A percentile compares a stretch with the other conserved stretches of the same genome.
phyloP scores from a whole-genome alignment of 306 rosid genomes.

The Delonix regia region DNA sequence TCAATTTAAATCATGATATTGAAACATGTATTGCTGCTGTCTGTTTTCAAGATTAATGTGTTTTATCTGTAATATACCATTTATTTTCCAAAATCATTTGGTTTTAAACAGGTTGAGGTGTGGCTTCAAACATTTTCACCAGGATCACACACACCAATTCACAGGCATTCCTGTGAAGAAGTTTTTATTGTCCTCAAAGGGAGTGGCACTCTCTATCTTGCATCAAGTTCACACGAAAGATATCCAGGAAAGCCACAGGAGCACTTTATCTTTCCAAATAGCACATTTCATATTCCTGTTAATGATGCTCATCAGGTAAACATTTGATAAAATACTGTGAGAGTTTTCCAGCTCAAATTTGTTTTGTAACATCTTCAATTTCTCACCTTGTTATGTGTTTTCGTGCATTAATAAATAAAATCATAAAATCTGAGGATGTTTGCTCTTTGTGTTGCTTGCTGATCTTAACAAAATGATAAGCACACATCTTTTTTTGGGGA shows the following conservation, averaged over 20 bases:
- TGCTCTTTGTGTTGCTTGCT: neutral
- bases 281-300: slow-evolving; percentile 75
- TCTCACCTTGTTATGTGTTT: slow-evolving; percentile 32
- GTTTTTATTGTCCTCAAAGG: slow-evolving; percentile 86
- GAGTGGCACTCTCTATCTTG: slow-evolving; percentile 81
- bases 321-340: neutral
- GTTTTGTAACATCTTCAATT: slow-evolving; percentile 26
- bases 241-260: slow-evolving; percentile 78
- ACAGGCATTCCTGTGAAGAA: slow-evolving; percentile 94
- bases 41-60: slow-evolving; percentile 21
- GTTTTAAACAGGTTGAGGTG: slow-evolving; percentile 71
- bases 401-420: neutral
- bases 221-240: slow-evolving; percentile 59
- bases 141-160: slow-evolving; percentile 84
- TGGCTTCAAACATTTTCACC: slow-evolving; percentile 96
- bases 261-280: slow-evolving; percentile 63
- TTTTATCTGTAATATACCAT: neutral
- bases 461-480: slow-evolving; percentile 21
- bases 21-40: slow-evolving; percentile 5
- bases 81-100: slow-evolving; percentile 23
- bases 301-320: slow-evolving; percentile 94
- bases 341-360: slow-evolving; percentile 24
- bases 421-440: slow-evolving; percentile 1
- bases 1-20: neutral
- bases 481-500: neutral